Conservation (phyloP, 164 flowering plant species). For the Sextonia rubra region DNA sequence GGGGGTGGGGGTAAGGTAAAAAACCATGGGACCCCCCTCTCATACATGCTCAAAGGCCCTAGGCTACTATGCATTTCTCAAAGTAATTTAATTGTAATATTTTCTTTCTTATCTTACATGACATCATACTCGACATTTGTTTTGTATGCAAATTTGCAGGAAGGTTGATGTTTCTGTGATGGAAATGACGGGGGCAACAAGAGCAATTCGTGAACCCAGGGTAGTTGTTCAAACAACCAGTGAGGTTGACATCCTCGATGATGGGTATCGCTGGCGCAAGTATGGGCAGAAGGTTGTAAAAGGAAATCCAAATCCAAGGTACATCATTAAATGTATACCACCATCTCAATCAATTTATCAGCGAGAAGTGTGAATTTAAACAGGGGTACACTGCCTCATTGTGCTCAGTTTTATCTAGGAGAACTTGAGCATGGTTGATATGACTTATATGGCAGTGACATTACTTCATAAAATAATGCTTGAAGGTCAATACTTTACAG, state of each 20-base stretch:
- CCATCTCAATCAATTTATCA: not conserved
- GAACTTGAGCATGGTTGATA: not conserved
- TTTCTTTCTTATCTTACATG: too few species aligned
- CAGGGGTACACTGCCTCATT: not conserved
- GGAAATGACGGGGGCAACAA: slow-evolving; percentile 68
- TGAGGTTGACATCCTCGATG: slow-evolving; percentile 93
- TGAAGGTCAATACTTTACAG: too few species aligned
- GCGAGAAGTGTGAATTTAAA: not conserved
- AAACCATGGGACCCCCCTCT: too few species aligned
- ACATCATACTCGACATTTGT: too few species aligned
- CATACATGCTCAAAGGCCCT: too few species aligned
- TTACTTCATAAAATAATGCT: too few species aligned
- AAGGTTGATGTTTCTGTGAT: slow-evolving; percentile 66
- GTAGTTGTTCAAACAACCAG: slow-evolving; percentile 95
- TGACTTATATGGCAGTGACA: too few species aligned
- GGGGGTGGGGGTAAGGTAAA: too few species aligned
- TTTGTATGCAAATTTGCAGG: slow-evolving; percentile 31
- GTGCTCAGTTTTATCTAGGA: not conserved
- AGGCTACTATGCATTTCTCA: too few species aligned
- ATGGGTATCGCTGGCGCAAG: slow-evolving; percentile 94
- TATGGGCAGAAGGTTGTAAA: slow-evolving; percentile 96
- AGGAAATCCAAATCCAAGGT: slow-evolving; percentile 98
- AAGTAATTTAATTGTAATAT: too few species aligned
- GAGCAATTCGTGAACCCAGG: slow-evolving; percentile 92
- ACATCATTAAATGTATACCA: not conserved